phyloP scores from a whole-genome alignment of 2,329 filamentous ascomycete genomes.

The Eurotiales sp. region DNA sequence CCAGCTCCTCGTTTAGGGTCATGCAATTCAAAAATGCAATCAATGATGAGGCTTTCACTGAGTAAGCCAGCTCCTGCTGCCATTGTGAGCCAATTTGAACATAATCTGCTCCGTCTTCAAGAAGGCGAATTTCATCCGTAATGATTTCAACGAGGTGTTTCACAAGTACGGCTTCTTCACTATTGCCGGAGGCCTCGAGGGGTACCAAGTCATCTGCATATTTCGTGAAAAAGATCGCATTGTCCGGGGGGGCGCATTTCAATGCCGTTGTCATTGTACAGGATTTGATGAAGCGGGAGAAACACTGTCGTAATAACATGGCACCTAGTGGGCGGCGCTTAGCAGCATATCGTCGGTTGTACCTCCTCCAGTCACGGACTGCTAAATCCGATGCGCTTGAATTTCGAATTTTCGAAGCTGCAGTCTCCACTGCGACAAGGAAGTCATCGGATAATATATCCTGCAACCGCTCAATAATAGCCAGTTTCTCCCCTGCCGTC shows the following conservation, averaged over 20 bases:
- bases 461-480: conserved; percentile 67
- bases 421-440: conserved; percentile 79
- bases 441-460: conserved; percentile 78
- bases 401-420: conserved; percentile 86
- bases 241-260: conserved; percentile 56
- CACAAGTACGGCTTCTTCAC: conserved; percentile 42
- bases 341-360: conserved; percentile 75
- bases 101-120: conserved; percentile 89
- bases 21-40: conserved; percentile 83
- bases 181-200: conserved; percentile 20
- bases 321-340: conserved; percentile 79
- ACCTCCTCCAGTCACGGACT: conserved; percentile 82
- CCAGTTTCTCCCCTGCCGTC: conserved; percentile 68
- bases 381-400: conserved; percentile 61
- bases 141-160: conserved; percentile 67
- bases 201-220: conserved; percentile 49
- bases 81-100: conserved; percentile 77
- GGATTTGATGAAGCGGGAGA: conserved; percentile 78
- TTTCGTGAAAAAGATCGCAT: conserved; percentile 67
- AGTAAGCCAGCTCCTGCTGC: conserved; percentile 81
- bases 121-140: conserved; percentile 74
- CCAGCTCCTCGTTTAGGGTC: conserved; percentile 74
- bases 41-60: conserved; percentile 78
- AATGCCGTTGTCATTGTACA: conserved; percentile 70
- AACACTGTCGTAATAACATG: conserved; percentile 84